Percentiles rank a stretch among this genome's conserved stretches.
Conservation (phyloP, 805 yeast genomes). For the Candida caryicola region DNA sequence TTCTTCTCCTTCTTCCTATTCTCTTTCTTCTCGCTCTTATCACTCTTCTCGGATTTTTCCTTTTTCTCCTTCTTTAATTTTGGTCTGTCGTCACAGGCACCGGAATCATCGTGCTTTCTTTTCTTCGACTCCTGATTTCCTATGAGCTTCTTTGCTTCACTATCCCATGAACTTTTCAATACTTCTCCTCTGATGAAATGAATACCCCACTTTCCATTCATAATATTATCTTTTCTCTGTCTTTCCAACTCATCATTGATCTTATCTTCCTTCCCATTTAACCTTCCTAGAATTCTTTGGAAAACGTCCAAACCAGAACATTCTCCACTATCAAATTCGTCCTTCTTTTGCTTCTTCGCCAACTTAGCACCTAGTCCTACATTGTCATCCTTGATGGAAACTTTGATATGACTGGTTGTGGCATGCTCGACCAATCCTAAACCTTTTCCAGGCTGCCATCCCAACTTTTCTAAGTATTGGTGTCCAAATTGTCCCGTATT, state of each 20-base stretch:
- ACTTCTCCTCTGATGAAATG: slow-evolving; percentile 84
- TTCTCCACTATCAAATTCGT: slow-evolving; percentile 75
- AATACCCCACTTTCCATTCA: slow-evolving; percentile 88
- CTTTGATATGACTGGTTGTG: slow-evolving; percentile 78
- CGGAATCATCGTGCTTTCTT: slow-evolving; percentile 13
- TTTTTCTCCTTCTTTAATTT: slow-evolving; percentile 19
- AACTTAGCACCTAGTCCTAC: slow-evolving; percentile 87
- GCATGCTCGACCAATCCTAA: slow-evolving; percentile 70
- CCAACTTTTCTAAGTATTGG: slow-evolving; percentile 72
- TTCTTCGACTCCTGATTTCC: slow-evolving; percentile 6
- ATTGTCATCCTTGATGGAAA: slow-evolving; percentile 75
- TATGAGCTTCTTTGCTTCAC: slow-evolving; percentile 35
- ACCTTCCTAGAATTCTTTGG: slow-evolving; percentile 82
- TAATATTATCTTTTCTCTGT: slow-evolving; percentile 62
- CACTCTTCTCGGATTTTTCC: slow-evolving; percentile 18
- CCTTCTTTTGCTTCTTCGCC: slow-evolving; percentile 54
- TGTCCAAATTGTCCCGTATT: slow-evolving; percentile 84
- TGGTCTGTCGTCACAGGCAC: slow-evolving; percentile 7
- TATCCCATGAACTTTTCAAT: slow-evolving; percentile 79
- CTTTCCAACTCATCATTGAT: slow-evolving; percentile 64
- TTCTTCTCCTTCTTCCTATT: slow-evolving; percentile 19
- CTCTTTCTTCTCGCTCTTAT: slow-evolving; percentile 17
- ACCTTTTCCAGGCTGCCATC: slow-evolving; percentile 93
- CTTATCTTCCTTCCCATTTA: slow-evolving; percentile 80
- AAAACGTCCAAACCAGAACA: slow-evolving; percentile 91